Evolutionary conservation across 495 filamentous ascomycete genomes (phyloP).

Genomic region (Sabuloglossum arenarium): DNA sequence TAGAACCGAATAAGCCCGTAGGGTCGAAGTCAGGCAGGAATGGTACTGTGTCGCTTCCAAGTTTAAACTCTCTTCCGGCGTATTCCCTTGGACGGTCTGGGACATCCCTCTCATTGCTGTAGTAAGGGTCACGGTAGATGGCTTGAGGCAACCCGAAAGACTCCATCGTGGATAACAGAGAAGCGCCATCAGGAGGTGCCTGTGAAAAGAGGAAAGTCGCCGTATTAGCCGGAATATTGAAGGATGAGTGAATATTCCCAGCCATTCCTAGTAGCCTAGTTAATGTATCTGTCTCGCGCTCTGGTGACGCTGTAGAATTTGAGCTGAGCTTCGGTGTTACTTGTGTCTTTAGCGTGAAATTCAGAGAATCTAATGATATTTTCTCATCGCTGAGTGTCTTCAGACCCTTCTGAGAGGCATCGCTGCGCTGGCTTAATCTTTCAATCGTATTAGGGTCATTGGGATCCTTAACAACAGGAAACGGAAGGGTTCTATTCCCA

Average conservation of each 20-base stretch:
- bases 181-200: constrained; percentile 15
- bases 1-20: constrained; percentile 31
- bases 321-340: constrained; percentile 7
- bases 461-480: constrained; percentile 63
- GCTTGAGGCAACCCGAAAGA: constrained; percentile 24
- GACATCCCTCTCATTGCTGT: constrained; percentile 71
- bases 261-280: not conserved
- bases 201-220: not conserved
- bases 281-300: not conserved
- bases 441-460: constrained; percentile 40
- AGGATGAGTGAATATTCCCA: not conserved
- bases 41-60: constrained; percentile 51
- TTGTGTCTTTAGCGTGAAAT: not conserved
- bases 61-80: constrained; percentile 67
- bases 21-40: constrained; percentile 67
- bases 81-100: constrained; percentile 65
- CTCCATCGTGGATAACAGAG: constrained; percentile 15
- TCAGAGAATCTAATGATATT: not conserved
- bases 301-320: not conserved
- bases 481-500: constrained; percentile 27
- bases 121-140: constrained; percentile 74
- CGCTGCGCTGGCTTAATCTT: constrained; percentile 46
- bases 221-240: not conserved
- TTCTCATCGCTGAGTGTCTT: not conserved
- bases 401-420: constrained; percentile 20